These are phyloP conservation scores for Aspergillus sp. DNA, from an alignment of 2,329 filamentous ascomycete species.

Conservation along the genomic window DNA sequence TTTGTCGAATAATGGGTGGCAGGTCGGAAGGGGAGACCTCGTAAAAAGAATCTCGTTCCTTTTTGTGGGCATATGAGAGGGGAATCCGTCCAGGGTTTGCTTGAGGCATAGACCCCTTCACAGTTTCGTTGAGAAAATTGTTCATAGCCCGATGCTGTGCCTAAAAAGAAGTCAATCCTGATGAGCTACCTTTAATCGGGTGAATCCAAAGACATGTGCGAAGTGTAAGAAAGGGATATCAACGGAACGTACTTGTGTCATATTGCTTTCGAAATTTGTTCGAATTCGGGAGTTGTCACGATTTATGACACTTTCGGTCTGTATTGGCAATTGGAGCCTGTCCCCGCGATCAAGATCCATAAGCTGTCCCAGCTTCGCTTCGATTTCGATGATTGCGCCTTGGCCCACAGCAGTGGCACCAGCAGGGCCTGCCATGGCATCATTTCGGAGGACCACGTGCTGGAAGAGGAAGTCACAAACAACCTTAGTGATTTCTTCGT, in stretches of 20 bases:
- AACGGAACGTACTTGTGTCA: slow-evolving; percentile 71
- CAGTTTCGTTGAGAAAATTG: slow-evolving; percentile 75
- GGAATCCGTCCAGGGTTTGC: slow-evolving; percentile 36
- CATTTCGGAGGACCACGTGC: slow-evolving; percentile 67
- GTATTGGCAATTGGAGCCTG: slow-evolving; percentile 66
- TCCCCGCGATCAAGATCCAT: slow-evolving; percentile 70
- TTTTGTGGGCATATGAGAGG: slow-evolving; percentile 76
- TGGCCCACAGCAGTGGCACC: slow-evolving; percentile 59
- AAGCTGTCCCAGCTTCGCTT: slow-evolving; percentile 86
- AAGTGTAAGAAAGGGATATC: background rate
- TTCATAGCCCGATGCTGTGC: slow-evolving; percentile 81
- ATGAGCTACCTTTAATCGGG: background rate
- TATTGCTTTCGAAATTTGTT: slow-evolving; percentile 77
- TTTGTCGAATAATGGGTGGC: slow-evolving; percentile 62
- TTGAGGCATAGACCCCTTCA: slow-evolving; percentile 49
- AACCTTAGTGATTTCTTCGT: slow-evolving; percentile 70
- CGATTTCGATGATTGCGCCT: slow-evolving; percentile 81
- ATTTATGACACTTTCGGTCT: slow-evolving; percentile 69
- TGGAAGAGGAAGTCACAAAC: slow-evolving; percentile 81
- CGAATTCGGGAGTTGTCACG: slow-evolving; percentile 50
- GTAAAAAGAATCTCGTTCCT: slow-evolving; percentile 81
- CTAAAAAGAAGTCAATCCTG: slow-evolving; percentile 44
- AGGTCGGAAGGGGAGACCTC: slow-evolving; percentile 66
- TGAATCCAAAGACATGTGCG: slow-evolving; percentile 11
- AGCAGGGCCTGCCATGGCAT: slow-evolving; percentile 56